Evolutionary conservation across 2,329 filamentous ascomycete species (phyloP).

Genomic region (Xylariales sp.): DNA sequence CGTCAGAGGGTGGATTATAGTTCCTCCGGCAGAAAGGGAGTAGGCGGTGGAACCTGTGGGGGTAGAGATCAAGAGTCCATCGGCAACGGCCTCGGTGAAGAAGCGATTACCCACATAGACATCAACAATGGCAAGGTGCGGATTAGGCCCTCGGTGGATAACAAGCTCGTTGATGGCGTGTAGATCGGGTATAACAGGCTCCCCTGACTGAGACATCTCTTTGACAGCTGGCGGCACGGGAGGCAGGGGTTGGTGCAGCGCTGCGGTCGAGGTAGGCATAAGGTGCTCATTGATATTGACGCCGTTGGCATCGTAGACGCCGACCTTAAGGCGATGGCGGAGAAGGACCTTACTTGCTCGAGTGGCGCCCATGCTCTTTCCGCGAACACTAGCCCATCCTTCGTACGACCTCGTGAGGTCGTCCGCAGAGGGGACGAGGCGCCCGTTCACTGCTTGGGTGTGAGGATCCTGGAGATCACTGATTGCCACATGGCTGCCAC

Average conservation of each 20-base stretch:
- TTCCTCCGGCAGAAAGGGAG: constrained; percentile 85
- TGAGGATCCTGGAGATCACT: constrained; percentile 37
- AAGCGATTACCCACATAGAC: constrained; percentile 87
- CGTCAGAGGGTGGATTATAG: constrained; percentile 91
- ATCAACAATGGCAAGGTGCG: constrained; percentile 87
- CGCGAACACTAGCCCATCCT: constrained; percentile 69
- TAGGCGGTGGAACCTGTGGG: constrained; percentile 96
- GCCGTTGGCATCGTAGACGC: constrained; percentile 70
- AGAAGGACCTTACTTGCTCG: constrained; percentile 78
- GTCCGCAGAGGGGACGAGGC: too few relatives aligned
- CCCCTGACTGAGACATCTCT: constrained; percentile 7
- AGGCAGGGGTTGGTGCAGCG: constrained; percentile 32
- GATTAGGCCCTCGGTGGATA: constrained; percentile 83
- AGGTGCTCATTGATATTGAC: constrained; percentile 51
- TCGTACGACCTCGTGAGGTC: constrained; percentile 10
- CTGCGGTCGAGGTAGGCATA: constrained; percentile 41
- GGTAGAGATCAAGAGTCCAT: constrained; percentile 90
- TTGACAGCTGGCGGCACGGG: constrained; percentile 12
- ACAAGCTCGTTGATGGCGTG: constrained; percentile 93
- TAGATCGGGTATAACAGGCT: constrained; percentile 34
- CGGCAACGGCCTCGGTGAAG: constrained; percentile 88
- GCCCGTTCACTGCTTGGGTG: constrained; percentile 29
- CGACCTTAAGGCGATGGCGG: constrained; percentile 81
- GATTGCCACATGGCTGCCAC: constrained; percentile 48
- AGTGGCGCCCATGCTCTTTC: constrained; percentile 74